phyloP scores from a whole-genome alignment of 768 basidiomycete genomes.

The Suillus luteus region DNA sequence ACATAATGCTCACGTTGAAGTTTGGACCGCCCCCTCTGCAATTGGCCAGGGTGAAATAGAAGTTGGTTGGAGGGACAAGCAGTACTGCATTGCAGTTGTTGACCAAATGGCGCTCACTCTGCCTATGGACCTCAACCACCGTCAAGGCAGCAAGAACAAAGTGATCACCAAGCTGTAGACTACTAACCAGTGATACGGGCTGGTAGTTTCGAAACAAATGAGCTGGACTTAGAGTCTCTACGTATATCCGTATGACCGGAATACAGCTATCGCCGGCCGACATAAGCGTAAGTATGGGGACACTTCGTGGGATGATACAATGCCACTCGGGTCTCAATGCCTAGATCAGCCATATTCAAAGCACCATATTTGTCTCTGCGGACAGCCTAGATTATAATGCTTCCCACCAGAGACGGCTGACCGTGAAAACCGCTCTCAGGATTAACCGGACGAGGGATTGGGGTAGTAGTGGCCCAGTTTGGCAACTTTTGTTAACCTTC shows the following conservation, averaged over 20 bases:
- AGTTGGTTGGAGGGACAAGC: conserved; percentile 60
- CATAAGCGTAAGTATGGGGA: background rate
- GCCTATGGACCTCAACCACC: conserved; percentile 30
- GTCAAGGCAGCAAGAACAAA: conserved; percentile 19
- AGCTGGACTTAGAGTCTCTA: background rate
- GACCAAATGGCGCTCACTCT: conserved; percentile 62
- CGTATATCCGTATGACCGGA: background rate
- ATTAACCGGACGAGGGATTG: background rate
- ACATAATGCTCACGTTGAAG: conserved; percentile 60
- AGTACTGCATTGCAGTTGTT: conserved; percentile 62
- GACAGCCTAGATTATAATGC: background rate
- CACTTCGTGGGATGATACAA: background rate
- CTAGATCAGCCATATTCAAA: background rate
- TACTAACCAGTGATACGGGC: background rate
- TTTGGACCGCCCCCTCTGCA: conserved; percentile 66
- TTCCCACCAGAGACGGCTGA: background rate
- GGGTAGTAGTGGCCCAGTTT: background rate
- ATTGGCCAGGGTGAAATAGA: conserved; percentile 45
- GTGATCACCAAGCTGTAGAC: conserved; percentile 23
- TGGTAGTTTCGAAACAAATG: background rate
- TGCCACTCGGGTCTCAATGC: background rate
- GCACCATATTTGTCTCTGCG: background rate
- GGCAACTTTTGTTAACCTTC: background rate
- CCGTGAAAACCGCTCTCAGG: background rate
- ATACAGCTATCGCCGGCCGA: background rate